Base-by-base conservation (phyloP, 257 asterid species). In the Rauvolfia tetraphylla region DNA sequence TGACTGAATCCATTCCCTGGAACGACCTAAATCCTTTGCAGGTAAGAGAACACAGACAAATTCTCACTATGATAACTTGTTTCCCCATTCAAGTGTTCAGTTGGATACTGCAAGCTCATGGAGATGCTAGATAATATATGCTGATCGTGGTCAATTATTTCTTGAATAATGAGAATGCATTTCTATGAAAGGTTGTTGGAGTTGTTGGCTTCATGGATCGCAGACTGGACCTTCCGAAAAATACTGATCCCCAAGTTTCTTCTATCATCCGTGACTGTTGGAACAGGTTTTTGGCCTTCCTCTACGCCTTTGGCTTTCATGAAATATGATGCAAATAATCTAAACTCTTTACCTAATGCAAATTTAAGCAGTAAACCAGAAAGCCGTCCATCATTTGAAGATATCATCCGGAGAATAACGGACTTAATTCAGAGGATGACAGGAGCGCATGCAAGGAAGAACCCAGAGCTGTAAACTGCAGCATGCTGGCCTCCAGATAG, bases 191-290 rank as follows among this genome's bases (percentile, higher is more conserved):
- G 97, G 96, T 92, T 68, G 90, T 90, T 15, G 96, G 90, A 76
- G 85, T 85, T 10, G 97, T 90, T 10, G 96, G 96, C n/a, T 92
- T 92, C 82, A 86, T 85, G 92, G 90, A 90, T 61, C 79, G 87
- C 17, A 85, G 96, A 73, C 72, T 88, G 61, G 96, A 92, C 59
- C 61, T 92, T 72, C 94, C 94, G 0, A 77, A 73, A 72, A 76
- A 75, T 76, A 67, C 85, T 29, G 96, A 92, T 83, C 92, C 94
- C 29, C 82, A 61, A 42, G 68, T 92, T 13, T 81, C 92, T 61
- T 84, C 91, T 73, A 83, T 88, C 82, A 92, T 92, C 62, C 68
- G 74, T 2, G 94, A 92, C 68, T 92, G 96, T 73, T 92, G 96
- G 96, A 83, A 78, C 80, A 87, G 97, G 97, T 92, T 79, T 62